phyloP scores from a whole-genome alignment of 768 basidiomycete species.

The Clitopilus hobsonii region DNA sequence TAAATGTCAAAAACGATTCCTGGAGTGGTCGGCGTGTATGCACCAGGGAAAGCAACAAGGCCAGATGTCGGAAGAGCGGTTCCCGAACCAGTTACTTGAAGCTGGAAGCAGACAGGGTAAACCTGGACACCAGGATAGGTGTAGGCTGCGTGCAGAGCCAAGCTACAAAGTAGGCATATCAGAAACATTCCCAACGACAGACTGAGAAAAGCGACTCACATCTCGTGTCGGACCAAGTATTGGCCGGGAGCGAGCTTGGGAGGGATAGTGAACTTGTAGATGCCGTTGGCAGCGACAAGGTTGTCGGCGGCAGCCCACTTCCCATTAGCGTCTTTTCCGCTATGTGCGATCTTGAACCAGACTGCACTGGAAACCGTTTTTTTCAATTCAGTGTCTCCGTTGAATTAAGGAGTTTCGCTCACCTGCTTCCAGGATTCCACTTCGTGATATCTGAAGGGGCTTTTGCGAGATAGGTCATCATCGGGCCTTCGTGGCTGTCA shows the following conservation, averaged over 20 bases:
- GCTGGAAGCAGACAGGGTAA: slow-evolving; percentile 43
- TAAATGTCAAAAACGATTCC: slow-evolving; percentile 9
- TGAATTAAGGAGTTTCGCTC: slow-evolving; percentile 4
- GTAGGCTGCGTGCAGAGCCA: slow-evolving; percentile 36
- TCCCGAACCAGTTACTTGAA: slow-evolving; percentile 42
- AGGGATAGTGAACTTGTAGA: slow-evolving; percentile 44
- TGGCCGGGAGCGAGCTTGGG: slow-evolving; percentile 40
- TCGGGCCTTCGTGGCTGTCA: slow-evolving; percentile 31
- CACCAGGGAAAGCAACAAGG: slow-evolving; percentile 47
- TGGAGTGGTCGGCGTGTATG: slow-evolving; percentile 31
- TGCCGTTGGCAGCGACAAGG: slow-evolving; percentile 30
- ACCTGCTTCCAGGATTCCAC: slow-evolving; percentile 35
- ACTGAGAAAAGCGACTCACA: slow-evolving; percentile 18
- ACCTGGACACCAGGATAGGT: slow-evolving; percentile 38
- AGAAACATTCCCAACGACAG: not conserved
- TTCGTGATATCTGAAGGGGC: slow-evolving; percentile 36
- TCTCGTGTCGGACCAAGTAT: slow-evolving; percentile 46
- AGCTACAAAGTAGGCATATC: slow-evolving; percentile 16
- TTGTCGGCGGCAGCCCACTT: slow-evolving; percentile 40
- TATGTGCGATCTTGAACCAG: slow-evolving; percentile 48
- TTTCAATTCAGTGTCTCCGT: not conserved
- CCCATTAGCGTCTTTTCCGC: slow-evolving; percentile 39
- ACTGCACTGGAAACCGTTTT: slow-evolving; percentile 26
- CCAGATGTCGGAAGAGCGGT: slow-evolving; percentile 32
- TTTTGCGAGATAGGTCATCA: slow-evolving; percentile 40